Conservation (phyloP, 345 rosid species). For the Trapa incisa region DNA sequence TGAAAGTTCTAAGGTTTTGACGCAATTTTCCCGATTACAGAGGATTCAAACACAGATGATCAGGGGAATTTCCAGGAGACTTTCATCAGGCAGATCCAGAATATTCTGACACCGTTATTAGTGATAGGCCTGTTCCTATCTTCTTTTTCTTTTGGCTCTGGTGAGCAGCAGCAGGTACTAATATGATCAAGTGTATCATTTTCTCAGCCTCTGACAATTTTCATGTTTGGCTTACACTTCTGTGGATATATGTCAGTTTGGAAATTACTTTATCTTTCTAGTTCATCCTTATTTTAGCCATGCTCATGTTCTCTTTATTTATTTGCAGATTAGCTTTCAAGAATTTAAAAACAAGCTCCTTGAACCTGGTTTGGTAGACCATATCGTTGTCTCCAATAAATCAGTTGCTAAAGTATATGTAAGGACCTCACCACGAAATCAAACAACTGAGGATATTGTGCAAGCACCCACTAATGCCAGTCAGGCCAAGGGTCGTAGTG, state of each 20-base stretch:
- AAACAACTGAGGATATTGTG: conserved; percentile 29
- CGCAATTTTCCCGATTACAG: conserved; percentile 24
- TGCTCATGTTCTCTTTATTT: not conserved
- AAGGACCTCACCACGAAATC: conserved; percentile 35
- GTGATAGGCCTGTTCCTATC: conserved; percentile 42
- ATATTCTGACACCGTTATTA: conserved; percentile 37
- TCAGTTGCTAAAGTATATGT: conserved; percentile 85
- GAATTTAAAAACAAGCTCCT: conserved; percentile 91
- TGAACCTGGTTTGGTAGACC: conserved; percentile 93
- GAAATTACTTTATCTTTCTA: not conserved
- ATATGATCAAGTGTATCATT: not conserved
- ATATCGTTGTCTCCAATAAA: conserved; percentile 73
- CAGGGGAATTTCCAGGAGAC: conserved; percentile 33
- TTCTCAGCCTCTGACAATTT: not conserved
- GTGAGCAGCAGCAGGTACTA: conserved; percentile 55
- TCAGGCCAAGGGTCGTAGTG: conserved; percentile 31
- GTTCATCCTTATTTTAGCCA: not conserved
- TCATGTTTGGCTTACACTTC: not conserved
- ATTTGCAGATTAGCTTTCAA: conserved; percentile 83
- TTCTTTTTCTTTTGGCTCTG: conserved; percentile 30
- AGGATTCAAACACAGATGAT: conserved; percentile 52
- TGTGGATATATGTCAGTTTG: not conserved
- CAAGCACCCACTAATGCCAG: conserved; percentile 26
- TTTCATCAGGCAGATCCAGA: conserved; percentile 38
- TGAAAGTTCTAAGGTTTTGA: not conserved